Evolutionary conservation across 352 stramenopile species (phyloP).

Genomic region (Pythium monospermum): DNA sequence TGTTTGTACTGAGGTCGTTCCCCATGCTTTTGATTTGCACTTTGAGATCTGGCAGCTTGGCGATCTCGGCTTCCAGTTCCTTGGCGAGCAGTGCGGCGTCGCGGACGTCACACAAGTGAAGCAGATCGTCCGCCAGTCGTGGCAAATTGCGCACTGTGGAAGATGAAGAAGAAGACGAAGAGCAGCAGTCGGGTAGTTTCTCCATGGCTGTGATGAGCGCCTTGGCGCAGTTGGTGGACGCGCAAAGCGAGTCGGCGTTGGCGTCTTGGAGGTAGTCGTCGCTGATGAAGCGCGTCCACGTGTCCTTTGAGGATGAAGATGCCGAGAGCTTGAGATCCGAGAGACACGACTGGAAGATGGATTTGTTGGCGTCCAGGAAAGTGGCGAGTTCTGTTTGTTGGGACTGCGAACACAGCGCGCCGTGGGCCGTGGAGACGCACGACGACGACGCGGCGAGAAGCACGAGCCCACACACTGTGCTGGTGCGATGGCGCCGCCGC

Average conservation of each 20-base stretch:
- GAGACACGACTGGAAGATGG: constrained; percentile 15
- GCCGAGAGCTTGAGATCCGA: constrained; percentile 17
- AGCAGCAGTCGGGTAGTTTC: constrained; percentile 24
- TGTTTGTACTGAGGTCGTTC: background rate
- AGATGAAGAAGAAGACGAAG: background rate
- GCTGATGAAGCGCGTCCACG: constrained; percentile 14
- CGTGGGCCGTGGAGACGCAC: background rate
- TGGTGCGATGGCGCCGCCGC: too few relatives aligned
- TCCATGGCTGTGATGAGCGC: constrained; percentile 25
- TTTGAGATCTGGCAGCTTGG: constrained; percentile 27
- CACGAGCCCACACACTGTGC: too few relatives aligned
- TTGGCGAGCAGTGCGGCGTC: constrained; percentile 16
- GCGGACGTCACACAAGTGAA: constrained; percentile 24
- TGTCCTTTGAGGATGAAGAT: background rate
- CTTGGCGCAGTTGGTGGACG: constrained; percentile 17
- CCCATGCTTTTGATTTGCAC: constrained; percentile 23
- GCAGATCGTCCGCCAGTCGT: constrained; percentile 23
- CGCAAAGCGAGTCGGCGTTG: constrained; percentile 14
- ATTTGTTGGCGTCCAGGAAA: constrained; percentile 14
- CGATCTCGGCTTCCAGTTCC: constrained; percentile 23
- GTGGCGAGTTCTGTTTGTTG: constrained; percentile 1
- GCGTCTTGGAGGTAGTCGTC: constrained; percentile 18
- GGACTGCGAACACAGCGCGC: constrained; percentile 15
- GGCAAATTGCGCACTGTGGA: constrained; percentile 15
- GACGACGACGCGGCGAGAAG: background rate